Conservation (phyloP, 2,329 filamentous ascomycete species). For the Cercospora sp. region DNA sequence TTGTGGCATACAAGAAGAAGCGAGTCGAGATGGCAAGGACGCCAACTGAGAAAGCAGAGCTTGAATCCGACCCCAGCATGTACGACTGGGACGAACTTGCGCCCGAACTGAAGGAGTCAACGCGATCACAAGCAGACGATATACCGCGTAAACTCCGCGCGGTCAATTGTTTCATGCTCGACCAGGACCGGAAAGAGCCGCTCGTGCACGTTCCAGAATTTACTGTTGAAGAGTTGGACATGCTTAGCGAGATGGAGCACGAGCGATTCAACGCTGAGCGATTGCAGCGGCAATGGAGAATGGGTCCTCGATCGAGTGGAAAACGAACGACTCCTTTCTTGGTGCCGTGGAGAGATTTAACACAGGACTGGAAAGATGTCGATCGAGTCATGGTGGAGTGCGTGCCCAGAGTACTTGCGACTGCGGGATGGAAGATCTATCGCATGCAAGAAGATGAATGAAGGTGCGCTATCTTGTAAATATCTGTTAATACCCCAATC, state of each 20-base stretch:
- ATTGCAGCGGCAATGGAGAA: conserved; percentile 39
- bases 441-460: conserved; percentile 32
- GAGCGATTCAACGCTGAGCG: conserved; percentile 41
- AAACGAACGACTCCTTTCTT: conserved; percentile 40
- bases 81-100: conserved; percentile 40
- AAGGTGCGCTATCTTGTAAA: background rate
- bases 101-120: conserved; percentile 39
- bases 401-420: conserved; percentile 36
- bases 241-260: conserved; percentile 40
- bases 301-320: conserved; percentile 36
- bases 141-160: conserved; percentile 41
- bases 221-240: conserved; percentile 34
- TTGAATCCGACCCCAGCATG: conserved; percentile 37
- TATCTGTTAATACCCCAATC: conserved; percentile 1
- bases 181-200: conserved; percentile 33
- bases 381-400: conserved; percentile 42
- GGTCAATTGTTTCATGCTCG: conserved; percentile 40
- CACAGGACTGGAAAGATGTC: conserved; percentile 39
- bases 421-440: conserved; percentile 39
- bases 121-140: conserved; percentile 40
- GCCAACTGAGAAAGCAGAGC: conserved; percentile 31
- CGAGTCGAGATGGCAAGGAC: conserved; percentile 34
- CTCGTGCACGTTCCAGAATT: conserved; percentile 36
- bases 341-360: conserved; percentile 40
- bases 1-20: conserved; percentile 39